These are phyloP conservation scores for Beauveria brongniartii DNA, from an alignment of 2,329 filamentous ascomycete genomes.

Conservation along the genomic window DNA sequence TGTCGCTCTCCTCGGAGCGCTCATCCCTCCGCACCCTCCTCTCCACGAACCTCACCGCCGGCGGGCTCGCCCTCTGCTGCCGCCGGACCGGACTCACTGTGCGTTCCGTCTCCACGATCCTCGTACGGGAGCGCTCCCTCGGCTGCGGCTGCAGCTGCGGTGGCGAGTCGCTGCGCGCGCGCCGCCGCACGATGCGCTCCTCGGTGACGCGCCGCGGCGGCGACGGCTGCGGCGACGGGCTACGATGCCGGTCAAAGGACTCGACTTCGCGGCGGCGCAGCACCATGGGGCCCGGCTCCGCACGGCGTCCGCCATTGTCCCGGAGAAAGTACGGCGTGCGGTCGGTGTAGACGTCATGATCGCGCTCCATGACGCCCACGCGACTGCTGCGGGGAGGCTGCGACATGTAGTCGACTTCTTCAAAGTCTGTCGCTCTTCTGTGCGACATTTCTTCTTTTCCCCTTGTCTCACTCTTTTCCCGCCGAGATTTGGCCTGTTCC, in stretches of 20 bases:
- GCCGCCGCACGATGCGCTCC: slow-evolving; percentile 34
- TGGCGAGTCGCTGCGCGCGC: slow-evolving; percentile 36
- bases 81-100: slow-evolving; percentile 29
- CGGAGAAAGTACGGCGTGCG: slow-evolving; percentile 44
- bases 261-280: slow-evolving; percentile 48
- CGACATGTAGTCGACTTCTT: slow-evolving; percentile 26
- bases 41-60: slow-evolving; percentile 23
- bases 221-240: slow-evolving; percentile 27
- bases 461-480: background rate
- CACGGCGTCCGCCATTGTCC: slow-evolving; percentile 35
- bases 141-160: slow-evolving; percentile 27
- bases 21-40: background rate
- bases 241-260: slow-evolving; percentile 41
- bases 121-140: slow-evolving; percentile 27
- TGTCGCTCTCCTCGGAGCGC: background rate
- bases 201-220: slow-evolving; percentile 27
- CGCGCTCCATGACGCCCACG: slow-evolving; percentile 29
- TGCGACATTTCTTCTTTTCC: background rate
- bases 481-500: no score
- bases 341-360: slow-evolving; percentile 21
- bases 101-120: slow-evolving; percentile 31
- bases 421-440: slow-evolving; percentile 17
- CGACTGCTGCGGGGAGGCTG: background rate
- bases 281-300: slow-evolving; percentile 44
- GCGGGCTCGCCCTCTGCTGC: slow-evolving; percentile 17